A percentile compares a stretch with the other conserved stretches of the same genome.
These are phyloP conservation scores for Psilocybe mexicana DNA, from an alignment of 1,284 basidiomycete species.

Conservation along the genomic window DNA sequence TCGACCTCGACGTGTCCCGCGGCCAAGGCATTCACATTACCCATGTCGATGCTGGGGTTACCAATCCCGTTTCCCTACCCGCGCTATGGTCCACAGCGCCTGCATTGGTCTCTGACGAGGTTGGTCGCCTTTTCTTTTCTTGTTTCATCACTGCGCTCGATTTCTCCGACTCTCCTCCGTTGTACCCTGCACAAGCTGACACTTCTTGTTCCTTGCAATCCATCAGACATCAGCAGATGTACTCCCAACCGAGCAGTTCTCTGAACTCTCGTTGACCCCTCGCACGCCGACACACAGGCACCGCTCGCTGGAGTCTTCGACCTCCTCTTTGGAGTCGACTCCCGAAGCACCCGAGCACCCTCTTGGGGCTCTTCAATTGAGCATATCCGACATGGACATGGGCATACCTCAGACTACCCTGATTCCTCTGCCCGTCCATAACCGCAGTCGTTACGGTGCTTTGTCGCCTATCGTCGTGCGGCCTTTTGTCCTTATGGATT, in stretches of 20 bases:
- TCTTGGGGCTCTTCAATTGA: conserved; percentile 43
- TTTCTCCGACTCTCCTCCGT: conserved; percentile 9
- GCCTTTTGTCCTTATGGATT: conserved; percentile 39
- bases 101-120: conserved; percentile 32
- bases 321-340: conserved; percentile 59
- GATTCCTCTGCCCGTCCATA: conserved; percentile 26
- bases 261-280: conserved; percentile 53
- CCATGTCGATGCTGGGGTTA: conserved; percentile 31
- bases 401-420: conserved; percentile 27
- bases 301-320: conserved; percentile 46
- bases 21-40: conserved; percentile 26
- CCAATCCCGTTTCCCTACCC: conserved; percentile 25
- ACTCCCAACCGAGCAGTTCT: conserved; percentile 45
- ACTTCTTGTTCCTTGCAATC: conserved; percentile 18
- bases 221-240: conserved; percentile 28
- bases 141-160: neutral
- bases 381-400: conserved; percentile 34
- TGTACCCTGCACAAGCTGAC: conserved; percentile 12
- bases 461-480: conserved; percentile 31
- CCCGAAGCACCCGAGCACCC: conserved; percentile 46
- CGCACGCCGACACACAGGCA: conserved; percentile 47
- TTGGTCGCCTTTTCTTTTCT: conserved; percentile 23
- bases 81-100: conserved; percentile 26
- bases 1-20: conserved; percentile 25
- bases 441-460: conserved; percentile 26